phyloP scores from a whole-genome alignment of 2,329 filamentous ascomycete genomes.

The Calonectria naviculata region DNA sequence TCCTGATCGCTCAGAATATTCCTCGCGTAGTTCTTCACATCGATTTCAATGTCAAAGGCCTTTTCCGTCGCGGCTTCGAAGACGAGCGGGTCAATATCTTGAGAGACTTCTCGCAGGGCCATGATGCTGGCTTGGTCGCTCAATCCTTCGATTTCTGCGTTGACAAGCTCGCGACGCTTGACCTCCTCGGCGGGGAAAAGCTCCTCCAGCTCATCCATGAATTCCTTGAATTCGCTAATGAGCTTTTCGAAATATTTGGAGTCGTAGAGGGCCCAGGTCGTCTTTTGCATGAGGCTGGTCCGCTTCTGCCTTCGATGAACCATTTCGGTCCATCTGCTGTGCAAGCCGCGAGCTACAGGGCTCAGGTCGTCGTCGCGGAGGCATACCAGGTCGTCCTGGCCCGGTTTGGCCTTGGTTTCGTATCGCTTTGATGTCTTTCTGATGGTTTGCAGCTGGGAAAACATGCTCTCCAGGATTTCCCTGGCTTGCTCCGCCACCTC shows the following conservation, averaged over 20 bases:
- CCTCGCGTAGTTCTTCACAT: constrained; percentile 7
- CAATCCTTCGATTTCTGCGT: constrained; percentile 37
- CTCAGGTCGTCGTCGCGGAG: neutral
- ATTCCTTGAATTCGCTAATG: constrained; percentile 31
- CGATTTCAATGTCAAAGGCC: neutral
- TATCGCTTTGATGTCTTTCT: constrained; percentile 39
- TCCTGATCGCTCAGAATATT: neutral
- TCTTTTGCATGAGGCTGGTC: constrained; percentile 5
- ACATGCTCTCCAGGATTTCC: constrained; percentile 39
- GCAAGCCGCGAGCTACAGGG: neutral
- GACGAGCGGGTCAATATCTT: constrained; percentile 7
- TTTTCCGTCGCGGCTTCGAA: constrained; percentile 13
- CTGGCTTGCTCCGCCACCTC: constrained; percentile 22
- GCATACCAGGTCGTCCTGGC: constrained; percentile 4
- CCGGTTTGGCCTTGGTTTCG: constrained; percentile 6
- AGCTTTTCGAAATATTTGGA: constrained; percentile 31
- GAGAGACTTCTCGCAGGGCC: constrained; percentile 22
- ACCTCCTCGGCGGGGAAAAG: constrained; percentile 29
- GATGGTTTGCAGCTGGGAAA: constrained; percentile 34
- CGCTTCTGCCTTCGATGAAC: neutral
- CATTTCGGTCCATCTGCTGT: neutral
- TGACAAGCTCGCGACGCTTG: constrained; percentile 24
- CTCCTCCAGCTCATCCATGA: constrained; percentile 41
- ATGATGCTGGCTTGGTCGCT: constrained; percentile 35
- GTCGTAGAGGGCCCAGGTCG: constrained; percentile 19